Conservation (phyloP, 2,329 filamentous ascomycete species). For the Ascocoryne sarcoides region DNA sequence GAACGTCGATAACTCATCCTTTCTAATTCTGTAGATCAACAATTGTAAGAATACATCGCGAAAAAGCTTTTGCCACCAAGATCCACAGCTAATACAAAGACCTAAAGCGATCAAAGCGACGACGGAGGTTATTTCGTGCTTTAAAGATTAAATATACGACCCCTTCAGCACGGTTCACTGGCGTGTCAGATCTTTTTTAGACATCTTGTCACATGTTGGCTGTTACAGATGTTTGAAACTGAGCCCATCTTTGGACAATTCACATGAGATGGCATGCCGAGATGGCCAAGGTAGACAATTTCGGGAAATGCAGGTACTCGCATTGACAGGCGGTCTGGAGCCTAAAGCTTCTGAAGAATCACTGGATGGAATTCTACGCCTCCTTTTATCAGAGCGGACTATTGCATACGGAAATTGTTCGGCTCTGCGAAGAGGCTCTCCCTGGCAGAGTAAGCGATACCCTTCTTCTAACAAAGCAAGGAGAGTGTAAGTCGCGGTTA, state of each 20-base stretch:
- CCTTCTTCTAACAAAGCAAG: too few species aligned
- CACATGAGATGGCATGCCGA: constrained; percentile 2
- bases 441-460: too few species aligned
- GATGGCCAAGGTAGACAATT: not conserved
- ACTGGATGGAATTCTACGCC: too few species aligned
- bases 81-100: not conserved
- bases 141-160: not conserved
- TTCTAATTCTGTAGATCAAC: too few species aligned
- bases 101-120: not conserved
- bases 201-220: not conserved
- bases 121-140: not conserved
- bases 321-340: not conserved
- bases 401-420: too few species aligned
- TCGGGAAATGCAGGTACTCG: constrained; percentile 1
- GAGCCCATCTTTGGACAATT: constrained; percentile 9
- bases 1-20: not conserved
- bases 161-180: not conserved
- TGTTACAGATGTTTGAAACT: constrained; percentile 11
- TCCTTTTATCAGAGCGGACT: too few species aligned
- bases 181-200: not conserved
- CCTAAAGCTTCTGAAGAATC: not conserved
- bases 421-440: not conserved
- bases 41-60: too few species aligned
- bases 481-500: too few species aligned
- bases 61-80: too few species aligned